A percentile compares a stretch with the other conserved stretches of the same genome.
phyloP scores from a whole-genome alignment of 140 eudicot genomes.

The Flaveria floridana region DNA sequence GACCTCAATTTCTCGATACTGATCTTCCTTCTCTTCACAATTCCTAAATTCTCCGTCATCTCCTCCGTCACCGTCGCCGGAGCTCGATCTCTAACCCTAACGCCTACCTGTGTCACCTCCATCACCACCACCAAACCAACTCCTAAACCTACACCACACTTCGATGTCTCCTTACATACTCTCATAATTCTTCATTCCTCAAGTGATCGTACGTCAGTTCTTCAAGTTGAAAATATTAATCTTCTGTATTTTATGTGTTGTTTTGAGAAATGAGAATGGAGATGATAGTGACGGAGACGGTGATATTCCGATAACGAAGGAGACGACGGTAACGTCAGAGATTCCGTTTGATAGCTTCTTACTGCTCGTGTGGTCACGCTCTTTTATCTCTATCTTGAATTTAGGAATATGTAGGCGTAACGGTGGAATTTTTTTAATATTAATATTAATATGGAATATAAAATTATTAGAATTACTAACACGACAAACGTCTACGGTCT shows the following conservation, averaged over 20 bases:
- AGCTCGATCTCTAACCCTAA: conserved; percentile 42
- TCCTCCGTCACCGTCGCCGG: conserved; percentile 16
- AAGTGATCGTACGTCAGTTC: not conserved
- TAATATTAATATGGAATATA: not conserved
- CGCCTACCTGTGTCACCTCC: conserved; percentile 41
- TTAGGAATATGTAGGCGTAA: conserved; percentile 30
- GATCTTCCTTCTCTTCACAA: conserved; percentile 47
- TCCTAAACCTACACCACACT: conserved; percentile 12
- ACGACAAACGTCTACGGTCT: conserved; percentile 20
- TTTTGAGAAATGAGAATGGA: conserved; percentile 17
- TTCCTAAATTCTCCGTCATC: conserved; percentile 28
- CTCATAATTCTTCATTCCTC: conserved; percentile 28
- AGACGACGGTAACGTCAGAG: conserved; percentile 33
- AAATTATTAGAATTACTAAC: not conserved
- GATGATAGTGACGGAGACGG: conserved; percentile 39
- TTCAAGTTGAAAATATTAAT: not conserved
- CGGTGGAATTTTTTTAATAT: not conserved
- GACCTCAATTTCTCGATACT: conserved; percentile 28
- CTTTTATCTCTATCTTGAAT: conserved; percentile 6
- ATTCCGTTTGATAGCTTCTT: conserved; percentile 37
- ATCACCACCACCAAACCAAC: conserved; percentile 23
- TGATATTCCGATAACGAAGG: conserved; percentile 27
- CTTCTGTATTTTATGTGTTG: not conserved
- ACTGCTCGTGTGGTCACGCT: conserved; percentile 32
- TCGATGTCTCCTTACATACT: conserved; percentile 23